Evolutionary conservation across 139 green algal genomes (phyloP).

Genomic region (Yamagishiella unicocca): DNA sequence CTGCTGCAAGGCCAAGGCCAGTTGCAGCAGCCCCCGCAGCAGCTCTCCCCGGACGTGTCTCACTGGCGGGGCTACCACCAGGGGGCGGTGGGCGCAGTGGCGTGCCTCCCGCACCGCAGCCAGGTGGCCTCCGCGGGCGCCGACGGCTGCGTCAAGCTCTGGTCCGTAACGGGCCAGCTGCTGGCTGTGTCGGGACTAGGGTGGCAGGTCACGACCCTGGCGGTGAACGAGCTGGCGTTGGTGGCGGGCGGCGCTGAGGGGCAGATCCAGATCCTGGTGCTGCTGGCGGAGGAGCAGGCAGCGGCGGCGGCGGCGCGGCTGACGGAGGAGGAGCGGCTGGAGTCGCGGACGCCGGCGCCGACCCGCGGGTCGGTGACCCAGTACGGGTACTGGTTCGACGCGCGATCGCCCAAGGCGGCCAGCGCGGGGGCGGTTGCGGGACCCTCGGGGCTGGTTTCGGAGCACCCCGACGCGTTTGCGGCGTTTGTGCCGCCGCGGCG

Average conservation of each 20-base stretch:
- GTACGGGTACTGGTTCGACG: conserved; percentile 44
- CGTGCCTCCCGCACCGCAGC: conserved; percentile 14
- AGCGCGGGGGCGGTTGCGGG: neutral
- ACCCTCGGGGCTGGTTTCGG: neutral
- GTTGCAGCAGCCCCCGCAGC: neutral
- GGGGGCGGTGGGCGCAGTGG: conserved; percentile 36
- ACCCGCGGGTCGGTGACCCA: neutral
- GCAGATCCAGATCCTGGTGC: conserved; percentile 41
- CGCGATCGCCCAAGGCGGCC: conserved; percentile 6
- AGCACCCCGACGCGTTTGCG: conserved; percentile 24
- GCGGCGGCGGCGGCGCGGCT: neutral
- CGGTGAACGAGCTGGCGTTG: conserved; percentile 3
- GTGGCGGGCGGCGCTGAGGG: conserved; percentile 35
- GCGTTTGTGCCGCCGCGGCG: conserved; percentile 39
- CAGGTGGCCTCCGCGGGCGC: conserved; percentile 12
- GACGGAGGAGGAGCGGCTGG: conserved; percentile 6
- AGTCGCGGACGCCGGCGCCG: neutral
- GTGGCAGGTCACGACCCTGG: conserved; percentile 20
- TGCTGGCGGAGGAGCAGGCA: neutral
- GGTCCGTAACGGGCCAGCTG: neutral
- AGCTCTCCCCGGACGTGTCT: neutral
- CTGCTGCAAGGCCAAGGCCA: conserved; percentile 6
- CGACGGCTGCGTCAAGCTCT: conserved; percentile 36
- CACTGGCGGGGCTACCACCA: conserved; percentile 25
- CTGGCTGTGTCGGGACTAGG: conserved; percentile 16